Base-by-base conservation (phyloP, 192 early-diverging fungal species). In the Coemansia biformis region DNA sequence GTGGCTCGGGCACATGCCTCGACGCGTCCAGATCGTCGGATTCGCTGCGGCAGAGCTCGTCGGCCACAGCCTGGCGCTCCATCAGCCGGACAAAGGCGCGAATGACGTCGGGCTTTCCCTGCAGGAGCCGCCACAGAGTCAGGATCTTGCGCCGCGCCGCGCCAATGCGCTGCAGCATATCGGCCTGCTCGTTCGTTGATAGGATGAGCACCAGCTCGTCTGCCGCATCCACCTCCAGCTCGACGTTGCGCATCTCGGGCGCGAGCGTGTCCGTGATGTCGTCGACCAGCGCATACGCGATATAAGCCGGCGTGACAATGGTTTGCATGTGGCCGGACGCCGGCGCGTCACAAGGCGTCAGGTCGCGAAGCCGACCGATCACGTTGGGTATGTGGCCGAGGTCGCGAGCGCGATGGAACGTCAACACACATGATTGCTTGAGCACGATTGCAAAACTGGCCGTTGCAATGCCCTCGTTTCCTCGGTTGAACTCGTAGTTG, bases 141-240 rank as follows among this genome's bases (percentile, higher is more conserved):
- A 84, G 79, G 30, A 87, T 81, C 43, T 78, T 81, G 46, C 86
- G 83, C 5, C 85, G 77, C 28, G 80, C 81, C 33, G 81, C 76
- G 13, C 87, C 85, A 36, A 89, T 89, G 4, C 85, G 71, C 22
- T 81, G 61, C 47, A 90, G 51, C 87, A 89, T 88, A 31, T 88
- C 86, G 0, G 76, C 71, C 32, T 86, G 83, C 59, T 97, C 93
- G n/a, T 84, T 83, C 54, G 93, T 89, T 33, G 90, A 86, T 34
- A 94, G 61, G 29, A 97, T 87, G 14, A 99, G 74, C 10, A 99
- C 93, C 1, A 97, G 62, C 54, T 99, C 93, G 56, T 99, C 93
- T 47, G 96, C 92, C 0, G 89, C 83, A 44, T 96, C 92, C 3
- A 96, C 93, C 60, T 99, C 93, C 23, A 88, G 78, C 69, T 99